Evolutionary conservation across 2,329 filamentous ascomycete species (phyloP).

Genomic region (Sclerotinia subarctica): DNA sequence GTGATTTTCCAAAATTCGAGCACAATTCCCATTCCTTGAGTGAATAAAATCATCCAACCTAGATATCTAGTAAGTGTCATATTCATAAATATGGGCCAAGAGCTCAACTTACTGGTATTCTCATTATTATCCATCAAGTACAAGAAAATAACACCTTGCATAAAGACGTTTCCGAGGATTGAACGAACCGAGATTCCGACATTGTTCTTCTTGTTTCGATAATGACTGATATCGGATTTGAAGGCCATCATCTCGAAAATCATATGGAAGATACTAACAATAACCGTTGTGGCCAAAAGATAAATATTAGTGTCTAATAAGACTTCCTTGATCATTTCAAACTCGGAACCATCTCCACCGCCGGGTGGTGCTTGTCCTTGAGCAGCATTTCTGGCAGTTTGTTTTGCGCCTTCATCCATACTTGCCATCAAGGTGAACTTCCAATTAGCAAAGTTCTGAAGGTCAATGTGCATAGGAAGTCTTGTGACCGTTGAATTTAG

Average conservation of each 20-base stretch:
- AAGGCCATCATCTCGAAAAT: slow-evolving; percentile 95
- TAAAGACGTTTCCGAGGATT: slow-evolving; percentile 95
- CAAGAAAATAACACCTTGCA: slow-evolving; percentile 93
- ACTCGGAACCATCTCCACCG: slow-evolving; percentile 84
- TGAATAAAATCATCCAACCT: slow-evolving; percentile 91
- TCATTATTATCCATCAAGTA: slow-evolving; percentile 97
- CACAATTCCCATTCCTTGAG: slow-evolving; percentile 66
- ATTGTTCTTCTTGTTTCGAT: slow-evolving; percentile 99
- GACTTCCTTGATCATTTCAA: slow-evolving; percentile 96
- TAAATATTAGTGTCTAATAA: slow-evolving; percentile 92
- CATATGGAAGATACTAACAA: slow-evolving; percentile 88
- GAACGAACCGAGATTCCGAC: slow-evolving; percentile 94
- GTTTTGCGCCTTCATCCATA: slow-evolving; percentile 83
- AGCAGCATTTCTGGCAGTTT: slow-evolving; percentile 74
- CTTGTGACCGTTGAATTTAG: slow-evolving; percentile 85
- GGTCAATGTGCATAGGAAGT: slow-evolving; percentile 76
- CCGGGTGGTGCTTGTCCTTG: slow-evolving; percentile 54
- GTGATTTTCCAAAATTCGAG: slow-evolving; percentile 94
- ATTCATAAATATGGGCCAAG: background rate
- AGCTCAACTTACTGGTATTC: slow-evolving; percentile 61
- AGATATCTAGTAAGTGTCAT: slow-evolving; percentile 37
- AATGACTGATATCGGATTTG: slow-evolving; percentile 95
- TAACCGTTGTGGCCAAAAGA: slow-evolving; percentile 76
- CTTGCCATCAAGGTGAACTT: slow-evolving; percentile 83
- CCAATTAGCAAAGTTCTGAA: slow-evolving; percentile 81